Evolutionary conservation across 441 rosid genomes (phyloP), one percentile per base, ranked within the genome.

Genomic region (Gossypium davidsonii): DNA sequence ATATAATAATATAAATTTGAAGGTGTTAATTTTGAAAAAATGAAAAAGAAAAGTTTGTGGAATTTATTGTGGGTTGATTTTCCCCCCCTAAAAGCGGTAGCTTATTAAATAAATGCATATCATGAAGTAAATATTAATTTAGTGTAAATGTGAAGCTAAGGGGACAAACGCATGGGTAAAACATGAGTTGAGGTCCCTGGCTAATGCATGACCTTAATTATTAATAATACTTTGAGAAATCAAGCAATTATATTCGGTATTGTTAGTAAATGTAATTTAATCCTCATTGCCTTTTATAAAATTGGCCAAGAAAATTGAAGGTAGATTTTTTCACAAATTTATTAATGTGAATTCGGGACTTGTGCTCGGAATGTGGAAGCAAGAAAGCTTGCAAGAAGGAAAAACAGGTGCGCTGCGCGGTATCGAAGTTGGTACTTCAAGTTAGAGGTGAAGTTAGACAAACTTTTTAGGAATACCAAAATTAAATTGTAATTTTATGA

Each of bases 161-260:
- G 20, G 52, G 64, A 37, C 21, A 71, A 58, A 49, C 55, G 18
- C 20, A 34, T 10, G 31, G 26, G 3, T 20, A 21, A 37, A 5
- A 39, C 42, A 67, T 25, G 71, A 67, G 57, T 34, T 34, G 39
- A 34, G 58, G n/a, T 39, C 58, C 64, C 64, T 6, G n/a, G 3
- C 12, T 12, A 44, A 3, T 12, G 12, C 55, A 65, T 44, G 49
- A 63, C 52, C 68, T 64, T 42, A 44, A 64, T 42, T 64, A 64
- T 20, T 20, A 46, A 1, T 17, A 53, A 6, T 52, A 2, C 9
- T 52, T 52, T 61, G 44, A 31, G 15, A 8, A 59, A 61, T 25
- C 34, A 60, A 14, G 2, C 9, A 14, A 31, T 14, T 15, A 1
- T 15, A 6, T 51, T 58, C 18, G 4, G 11, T 55, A 18, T 55